Conservation (phyloP, 495 filamentous ascomycete genomes). For the Lentithecium fluviatile region DNA sequence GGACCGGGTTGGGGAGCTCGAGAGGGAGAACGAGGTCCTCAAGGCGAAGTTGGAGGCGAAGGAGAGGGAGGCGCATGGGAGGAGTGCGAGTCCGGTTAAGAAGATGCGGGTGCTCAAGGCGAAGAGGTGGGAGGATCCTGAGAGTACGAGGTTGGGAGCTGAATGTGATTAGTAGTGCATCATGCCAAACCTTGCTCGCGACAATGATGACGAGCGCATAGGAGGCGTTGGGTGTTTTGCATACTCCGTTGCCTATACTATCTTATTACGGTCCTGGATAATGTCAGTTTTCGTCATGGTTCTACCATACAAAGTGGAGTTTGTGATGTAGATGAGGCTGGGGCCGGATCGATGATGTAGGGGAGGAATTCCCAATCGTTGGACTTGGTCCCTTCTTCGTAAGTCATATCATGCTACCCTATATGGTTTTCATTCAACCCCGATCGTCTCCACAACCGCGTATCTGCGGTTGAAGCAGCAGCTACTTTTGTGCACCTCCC, state of each 20-base stretch:
- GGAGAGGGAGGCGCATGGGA: conserved; percentile 36
- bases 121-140: conserved; percentile 43
- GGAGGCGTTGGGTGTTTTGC: background rate
- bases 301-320: background rate
- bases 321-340: background rate
- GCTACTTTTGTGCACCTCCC: background rate
- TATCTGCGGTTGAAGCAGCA: background rate
- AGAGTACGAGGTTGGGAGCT: conserved; percentile 4
- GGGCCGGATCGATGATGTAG: background rate
- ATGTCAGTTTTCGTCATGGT: no score
- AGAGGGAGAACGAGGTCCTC: conserved; percentile 42
- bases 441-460: background rate
- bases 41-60: conserved; percentile 36
- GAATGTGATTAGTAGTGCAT: conserved; percentile 9
- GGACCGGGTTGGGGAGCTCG: conserved; percentile 37
- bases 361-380: background rate
- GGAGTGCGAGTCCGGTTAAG: conserved; percentile 43
- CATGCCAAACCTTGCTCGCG: background rate
- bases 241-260: background rate
- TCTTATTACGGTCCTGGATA: background rate
- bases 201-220: background rate
- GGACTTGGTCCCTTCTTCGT: conserved; percentile 11
- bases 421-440: background rate
- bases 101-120: conserved; percentile 46
- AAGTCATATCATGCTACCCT: conserved; percentile 10